phyloP scores from a whole-genome alignment of 306 rosid genomes.

The Vigna nakashimae region DNA sequence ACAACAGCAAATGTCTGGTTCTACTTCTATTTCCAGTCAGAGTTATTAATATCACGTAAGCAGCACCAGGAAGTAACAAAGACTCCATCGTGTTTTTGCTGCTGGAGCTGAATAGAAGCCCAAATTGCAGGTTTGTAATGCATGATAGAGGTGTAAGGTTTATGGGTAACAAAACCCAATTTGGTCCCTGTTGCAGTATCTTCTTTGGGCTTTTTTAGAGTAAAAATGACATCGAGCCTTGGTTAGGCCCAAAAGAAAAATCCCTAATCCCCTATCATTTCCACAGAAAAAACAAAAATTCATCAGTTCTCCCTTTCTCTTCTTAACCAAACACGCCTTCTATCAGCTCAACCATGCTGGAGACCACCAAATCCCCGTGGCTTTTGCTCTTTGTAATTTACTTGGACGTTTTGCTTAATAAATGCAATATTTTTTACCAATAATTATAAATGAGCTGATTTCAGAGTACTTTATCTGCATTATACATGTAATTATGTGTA shows the following conservation, averaged over 20 bases:
- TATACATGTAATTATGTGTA: background rate
- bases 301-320: background rate
- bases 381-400: background rate
- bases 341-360: background rate
- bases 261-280: background rate
- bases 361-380: background rate
- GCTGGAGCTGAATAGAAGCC: background rate
- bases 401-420: background rate
- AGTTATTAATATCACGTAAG: background rate
- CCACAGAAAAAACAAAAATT: background rate
- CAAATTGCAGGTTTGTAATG: background rate
- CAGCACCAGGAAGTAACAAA: background rate
- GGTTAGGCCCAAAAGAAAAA: background rate
- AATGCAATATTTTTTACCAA: background rate
- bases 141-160: background rate
- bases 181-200: background rate
- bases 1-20: constrained; percentile 31
- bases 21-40: background rate
- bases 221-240: background rate
- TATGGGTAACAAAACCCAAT: background rate
- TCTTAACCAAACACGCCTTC: background rate
- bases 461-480: background rate
- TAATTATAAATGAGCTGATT: background rate
- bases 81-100: background rate
- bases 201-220: background rate